These are phyloP conservation scores for Psilocybe mexicana DNA, from an alignment of 1,284 basidiomycete genomes.

Conservation along the genomic window DNA sequence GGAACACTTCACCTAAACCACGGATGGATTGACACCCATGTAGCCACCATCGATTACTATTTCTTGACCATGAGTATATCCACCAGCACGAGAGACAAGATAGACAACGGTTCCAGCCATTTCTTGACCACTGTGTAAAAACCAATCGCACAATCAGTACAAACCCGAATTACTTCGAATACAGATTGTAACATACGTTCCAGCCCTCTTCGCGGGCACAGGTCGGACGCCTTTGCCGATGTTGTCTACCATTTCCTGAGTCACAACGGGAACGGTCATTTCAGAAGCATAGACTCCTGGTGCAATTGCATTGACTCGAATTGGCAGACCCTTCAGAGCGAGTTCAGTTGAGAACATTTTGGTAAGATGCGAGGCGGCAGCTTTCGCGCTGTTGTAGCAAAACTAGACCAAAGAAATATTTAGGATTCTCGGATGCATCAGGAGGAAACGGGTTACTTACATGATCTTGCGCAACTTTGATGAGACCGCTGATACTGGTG, in stretches of 20 bases:
- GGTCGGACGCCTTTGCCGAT: conserved; percentile 57
- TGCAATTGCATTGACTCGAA: conserved; percentile 72
- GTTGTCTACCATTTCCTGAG: conserved; percentile 49
- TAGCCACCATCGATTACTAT: conserved; percentile 75
- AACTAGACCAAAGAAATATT: conserved; percentile 47
- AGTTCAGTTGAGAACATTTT: conserved; percentile 76
- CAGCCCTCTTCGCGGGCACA: conserved; percentile 61
- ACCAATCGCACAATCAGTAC: neutral
- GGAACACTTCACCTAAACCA: conserved; percentile 14
- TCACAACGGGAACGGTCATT: conserved; percentile 63
- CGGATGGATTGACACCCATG: conserved; percentile 67
- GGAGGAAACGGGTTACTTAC: conserved; percentile 39
- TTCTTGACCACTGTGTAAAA: conserved; percentile 54
- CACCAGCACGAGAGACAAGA: conserved; percentile 67
- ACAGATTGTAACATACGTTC: conserved; percentile 53
- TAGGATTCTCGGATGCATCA: neutral
- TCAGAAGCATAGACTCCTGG: conserved; percentile 76
- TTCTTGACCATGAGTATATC: conserved; percentile 75
- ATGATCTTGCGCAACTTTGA: conserved; percentile 72
- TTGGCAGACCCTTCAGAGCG: conserved; percentile 62
- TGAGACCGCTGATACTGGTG: conserved; percentile 71
- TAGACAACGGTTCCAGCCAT: conserved; percentile 76
- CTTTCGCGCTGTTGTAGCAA: conserved; percentile 78
- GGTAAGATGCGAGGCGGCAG: conserved; percentile 71
- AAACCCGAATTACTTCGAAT: neutral